Evolutionary conservation across 768 basidiomycete species (phyloP).

Genomic region (Hygrophoropsis aurantiaca): DNA sequence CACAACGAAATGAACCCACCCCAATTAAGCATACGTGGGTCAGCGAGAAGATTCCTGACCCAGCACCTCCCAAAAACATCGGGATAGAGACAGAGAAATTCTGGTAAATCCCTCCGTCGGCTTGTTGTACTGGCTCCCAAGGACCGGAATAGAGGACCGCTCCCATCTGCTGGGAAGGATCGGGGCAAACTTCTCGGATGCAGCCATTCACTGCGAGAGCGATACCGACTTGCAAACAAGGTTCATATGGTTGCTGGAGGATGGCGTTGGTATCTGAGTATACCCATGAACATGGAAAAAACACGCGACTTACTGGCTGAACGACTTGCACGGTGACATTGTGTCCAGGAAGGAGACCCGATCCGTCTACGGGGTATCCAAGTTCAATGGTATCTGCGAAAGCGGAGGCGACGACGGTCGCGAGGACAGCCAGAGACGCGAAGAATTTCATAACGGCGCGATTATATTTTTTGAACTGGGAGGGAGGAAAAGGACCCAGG

Average conservation of each 20-base stretch:
- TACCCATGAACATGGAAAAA: neutral
- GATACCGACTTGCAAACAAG: conserved; percentile 28
- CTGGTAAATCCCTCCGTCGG: conserved; percentile 23
- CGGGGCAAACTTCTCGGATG: conserved; percentile 19
- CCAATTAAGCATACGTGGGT: no score
- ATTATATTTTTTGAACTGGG: no score
- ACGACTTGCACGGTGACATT: conserved; percentile 18
- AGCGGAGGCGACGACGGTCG: conserved; percentile 7
- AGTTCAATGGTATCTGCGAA: conserved; percentile 28
- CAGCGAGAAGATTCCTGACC: no score
- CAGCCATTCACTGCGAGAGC: conserved; percentile 24
- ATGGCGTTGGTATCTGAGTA: neutral
- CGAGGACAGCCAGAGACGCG: conserved; percentile 6
- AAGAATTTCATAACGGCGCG: conserved; percentile 18
- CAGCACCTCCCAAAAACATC: no score
- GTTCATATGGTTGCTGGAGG: conserved; percentile 14
- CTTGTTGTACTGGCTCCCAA: conserved; percentile 20
- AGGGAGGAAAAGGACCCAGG: no score
- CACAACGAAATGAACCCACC: no score
- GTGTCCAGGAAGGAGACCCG: conserved; percentile 13
- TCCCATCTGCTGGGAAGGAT: conserved; percentile 19
- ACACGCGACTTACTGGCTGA: conserved; percentile 16
- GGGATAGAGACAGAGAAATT: conserved; percentile 14
- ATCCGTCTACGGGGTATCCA: conserved; percentile 19
- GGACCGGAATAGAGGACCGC: conserved; percentile 27